Evolutionary conservation across 495 filamentous ascomycete genomes (phyloP).

Genomic region (Chaetomium fimeti): DNA sequence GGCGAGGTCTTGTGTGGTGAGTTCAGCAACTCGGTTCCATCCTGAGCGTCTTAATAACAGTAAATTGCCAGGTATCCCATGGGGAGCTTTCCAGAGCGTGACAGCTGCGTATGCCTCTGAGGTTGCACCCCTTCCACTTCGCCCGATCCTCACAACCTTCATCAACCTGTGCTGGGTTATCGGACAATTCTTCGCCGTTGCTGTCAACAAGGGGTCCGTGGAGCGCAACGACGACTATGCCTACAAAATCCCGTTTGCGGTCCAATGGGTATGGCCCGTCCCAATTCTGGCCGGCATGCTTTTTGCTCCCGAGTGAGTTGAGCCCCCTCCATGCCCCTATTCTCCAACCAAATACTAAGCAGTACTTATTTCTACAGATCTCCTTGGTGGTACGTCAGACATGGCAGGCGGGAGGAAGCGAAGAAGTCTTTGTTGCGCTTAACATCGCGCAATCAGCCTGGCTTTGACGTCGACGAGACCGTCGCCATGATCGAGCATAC

Average conservation of each 20-base stretch:
- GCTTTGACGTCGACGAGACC: constrained; percentile 62
- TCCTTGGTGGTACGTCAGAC: constrained; percentile 71
- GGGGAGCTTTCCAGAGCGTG: constrained; percentile 61
- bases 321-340: background rate
- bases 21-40: background rate
- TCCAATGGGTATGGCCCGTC: constrained; percentile 76
- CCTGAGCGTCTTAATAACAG: constrained; percentile 20
- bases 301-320: constrained; percentile 59
- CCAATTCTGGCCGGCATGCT: constrained; percentile 60
- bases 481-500: constrained; percentile 72
- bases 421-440: constrained; percentile 59
- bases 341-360: background rate
- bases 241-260: constrained; percentile 60
- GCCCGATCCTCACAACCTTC: constrained; percentile 66
- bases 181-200: constrained; percentile 66
- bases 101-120: constrained; percentile 70
- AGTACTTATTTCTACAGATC: background rate
- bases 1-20: constrained; percentile 58
- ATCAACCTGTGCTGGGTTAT: constrained; percentile 74
- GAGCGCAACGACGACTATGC: constrained; percentile 56
- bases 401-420: constrained; percentile 55
- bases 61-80: constrained; percentile 59
- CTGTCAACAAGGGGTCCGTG: constrained; percentile 58
- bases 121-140: constrained; percentile 60
- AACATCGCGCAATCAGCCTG: constrained; percentile 50